These are phyloP conservation scores for Phytophthora chlamydospora DNA, from an alignment of 352 stramenopile species.

Conservation along the genomic window DNA sequence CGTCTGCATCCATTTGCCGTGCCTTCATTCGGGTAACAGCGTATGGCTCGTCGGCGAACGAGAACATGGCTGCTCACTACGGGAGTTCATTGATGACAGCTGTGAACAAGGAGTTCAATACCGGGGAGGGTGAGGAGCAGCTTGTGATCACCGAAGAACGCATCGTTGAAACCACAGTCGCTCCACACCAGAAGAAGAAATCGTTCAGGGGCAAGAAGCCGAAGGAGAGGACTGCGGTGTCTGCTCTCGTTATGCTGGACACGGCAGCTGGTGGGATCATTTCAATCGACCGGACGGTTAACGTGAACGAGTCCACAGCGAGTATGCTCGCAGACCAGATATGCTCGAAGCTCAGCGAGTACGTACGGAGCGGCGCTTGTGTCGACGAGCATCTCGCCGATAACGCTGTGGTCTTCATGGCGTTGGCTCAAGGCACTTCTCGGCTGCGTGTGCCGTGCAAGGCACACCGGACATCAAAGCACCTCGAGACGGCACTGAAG, in stretches of 20 bases:
- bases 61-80: slow-evolving; percentile 47
- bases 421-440: slow-evolving; percentile 57
- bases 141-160: slow-evolving; percentile 32
- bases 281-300: slow-evolving; percentile 43
- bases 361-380: slow-evolving; percentile 54
- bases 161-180: slow-evolving; percentile 35
- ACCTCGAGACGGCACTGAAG: slow-evolving; percentile 62
- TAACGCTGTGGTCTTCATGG: slow-evolving; percentile 76
- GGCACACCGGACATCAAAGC: slow-evolving; percentile 47
- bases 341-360: slow-evolving; percentile 33
- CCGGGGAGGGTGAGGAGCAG: neutral
- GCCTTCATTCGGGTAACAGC: slow-evolving; percentile 53
- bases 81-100: slow-evolving; percentile 35
- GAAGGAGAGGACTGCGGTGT: slow-evolving; percentile 44
- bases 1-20: slow-evolving; percentile 35
- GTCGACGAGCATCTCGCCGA: slow-evolving; percentile 80
- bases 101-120: slow-evolving; percentile 27
- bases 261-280: slow-evolving; percentile 51
- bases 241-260: slow-evolving; percentile 48
- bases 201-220: slow-evolving; percentile 11
- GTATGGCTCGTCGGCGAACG: slow-evolving; percentile 42
- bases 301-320: slow-evolving; percentile 25
- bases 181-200: slow-evolving; percentile 15
- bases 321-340: slow-evolving; percentile 49
- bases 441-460: slow-evolving; percentile 55